Evolutionary conservation across 2,329 filamentous ascomycete species (phyloP).

Genomic region (Fusarium newnesense): DNA sequence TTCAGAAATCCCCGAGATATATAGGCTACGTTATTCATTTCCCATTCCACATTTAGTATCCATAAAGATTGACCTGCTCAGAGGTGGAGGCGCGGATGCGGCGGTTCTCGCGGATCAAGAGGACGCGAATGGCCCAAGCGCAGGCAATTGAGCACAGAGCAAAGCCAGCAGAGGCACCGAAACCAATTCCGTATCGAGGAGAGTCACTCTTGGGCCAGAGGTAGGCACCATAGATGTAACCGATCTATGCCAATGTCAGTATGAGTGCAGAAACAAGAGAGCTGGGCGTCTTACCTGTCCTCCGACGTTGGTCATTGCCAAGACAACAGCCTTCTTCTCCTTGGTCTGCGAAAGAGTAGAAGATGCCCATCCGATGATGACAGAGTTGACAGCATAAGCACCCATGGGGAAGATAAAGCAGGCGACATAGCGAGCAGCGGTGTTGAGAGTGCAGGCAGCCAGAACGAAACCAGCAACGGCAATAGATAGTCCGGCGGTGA

Average conservation of each 20-base stretch:
- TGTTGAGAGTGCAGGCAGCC: constrained; percentile 52
- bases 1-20: not conserved
- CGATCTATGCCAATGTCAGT: constrained; percentile 42
- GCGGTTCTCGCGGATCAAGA: constrained; percentile 55
- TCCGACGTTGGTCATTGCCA: constrained; percentile 61
- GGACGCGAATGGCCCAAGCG: constrained; percentile 55
- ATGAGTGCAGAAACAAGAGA: accelerated
- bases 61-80: constrained; percentile 52
- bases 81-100: constrained; percentile 49
- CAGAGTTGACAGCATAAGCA: constrained; percentile 57
- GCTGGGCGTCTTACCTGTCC: constrained; percentile 43
- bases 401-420: constrained; percentile 56
- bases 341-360: constrained; percentile 58
- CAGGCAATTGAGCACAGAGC: constrained; percentile 50
- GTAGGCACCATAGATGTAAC: constrained; percentile 62
- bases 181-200: constrained; percentile 57
- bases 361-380: constrained; percentile 59
- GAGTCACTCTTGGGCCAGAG: constrained; percentile 58
- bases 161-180: constrained; percentile 57
- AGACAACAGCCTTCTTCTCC: constrained; percentile 60
- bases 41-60: constrained; percentile 42
- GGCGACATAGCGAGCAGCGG: constrained; percentile 52
- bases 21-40: not conserved
- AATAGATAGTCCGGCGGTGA: constrained; percentile 54
- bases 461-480: constrained; percentile 57